A percentile compares a stretch with the other conserved stretches of the same genome.
Evolutionary conservation across 768 basidiomycete species (phyloP).

Genomic region (Roridomyces roridus): DNA sequence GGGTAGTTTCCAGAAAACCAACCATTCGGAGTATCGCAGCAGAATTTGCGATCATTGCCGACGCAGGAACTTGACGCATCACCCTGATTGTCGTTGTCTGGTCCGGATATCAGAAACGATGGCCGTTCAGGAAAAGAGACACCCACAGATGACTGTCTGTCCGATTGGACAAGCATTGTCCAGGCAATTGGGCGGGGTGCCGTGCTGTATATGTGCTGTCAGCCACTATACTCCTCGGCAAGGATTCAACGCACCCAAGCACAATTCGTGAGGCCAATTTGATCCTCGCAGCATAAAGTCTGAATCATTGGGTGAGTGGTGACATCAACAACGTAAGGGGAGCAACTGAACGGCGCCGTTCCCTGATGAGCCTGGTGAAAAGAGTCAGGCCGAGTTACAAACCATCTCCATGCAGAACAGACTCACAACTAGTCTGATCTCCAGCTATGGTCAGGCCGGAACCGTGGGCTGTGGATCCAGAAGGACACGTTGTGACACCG

Average conservation of each 20-base stretch:
- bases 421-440: too few species aligned
- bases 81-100: slow-evolving; percentile 30
- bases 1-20: background rate
- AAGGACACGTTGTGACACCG: too few species aligned
- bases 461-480: too few species aligned
- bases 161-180: slow-evolving; percentile 23
- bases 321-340: too few species aligned
- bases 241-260: background rate
- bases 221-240: too few species aligned
- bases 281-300: too few species aligned
- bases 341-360: too few species aligned
- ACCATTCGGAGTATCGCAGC: slow-evolving; percentile 27
- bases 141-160: slow-evolving; percentile 6
- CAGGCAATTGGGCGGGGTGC: slow-evolving; percentile 25
- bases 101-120: background rate
- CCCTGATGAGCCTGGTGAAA: too few species aligned
- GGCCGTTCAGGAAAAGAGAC: background rate
- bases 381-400: too few species aligned
- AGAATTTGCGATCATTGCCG: slow-evolving; percentile 21
- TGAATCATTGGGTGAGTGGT: too few species aligned
- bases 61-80: slow-evolving; percentile 24
- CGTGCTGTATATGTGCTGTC: slow-evolving; percentile 10
- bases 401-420: too few species aligned
- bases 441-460: too few species aligned
- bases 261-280: background rate